Base-by-base conservation (phyloP, 192 early-diverging fungal species). In the Entophlyctis luteolus region DNA sequence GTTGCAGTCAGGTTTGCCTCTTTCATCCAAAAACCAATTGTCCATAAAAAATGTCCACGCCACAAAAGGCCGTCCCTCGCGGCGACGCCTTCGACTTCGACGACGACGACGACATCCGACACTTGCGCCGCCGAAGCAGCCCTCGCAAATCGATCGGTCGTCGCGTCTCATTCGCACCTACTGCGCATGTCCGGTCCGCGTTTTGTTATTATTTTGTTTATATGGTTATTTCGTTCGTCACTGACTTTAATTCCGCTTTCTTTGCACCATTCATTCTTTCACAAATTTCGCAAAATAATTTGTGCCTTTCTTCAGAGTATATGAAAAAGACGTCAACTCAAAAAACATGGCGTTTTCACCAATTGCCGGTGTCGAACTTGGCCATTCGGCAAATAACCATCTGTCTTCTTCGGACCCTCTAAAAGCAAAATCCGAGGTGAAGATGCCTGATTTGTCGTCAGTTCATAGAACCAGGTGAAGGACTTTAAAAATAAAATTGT, bases 71-170 rank as follows among this genome's bases (percentile, higher is more conserved):
- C n/a, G n/a, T n/a, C n/a, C n/a, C n/a, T n/a, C n/a, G n/a, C n/a
- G n/a, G n/a, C n/a, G n/a, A n/a, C n/a, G n/a, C n/a, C n/a, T n/a
- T n/a, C n/a, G n/a, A n/a, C n/a, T n/a, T n/a, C n/a, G n/a, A n/a
- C n/a, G n/a, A n/a, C n/a, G n/a, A n/a, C n/a, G n/a, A n/a, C n/a
- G n/a, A n/a, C n/a, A n/a, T n/a, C 45, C 45, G 45, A 47, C 45
- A 22, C 45, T 22, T n/a, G n/a, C n/a, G n/a, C n/a, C n/a, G n/a
- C n/a, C 58, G 18, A 45, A 25, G 31, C 35, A 25, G 47, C 58
- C 25, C 35, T 25, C 58, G 67, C 39, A 69, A 69, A 36, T 69
- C 67, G 18, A 10, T 69, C 27, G 67, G 67, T 6, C 67, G 67
- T 18, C 67, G 67, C 39, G 67, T 69, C 55, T 54, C 49, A 3